Evolutionary conservation across 495 filamentous ascomycete genomes (phyloP).

Genomic region (Aspergillus nanangensis): DNA sequence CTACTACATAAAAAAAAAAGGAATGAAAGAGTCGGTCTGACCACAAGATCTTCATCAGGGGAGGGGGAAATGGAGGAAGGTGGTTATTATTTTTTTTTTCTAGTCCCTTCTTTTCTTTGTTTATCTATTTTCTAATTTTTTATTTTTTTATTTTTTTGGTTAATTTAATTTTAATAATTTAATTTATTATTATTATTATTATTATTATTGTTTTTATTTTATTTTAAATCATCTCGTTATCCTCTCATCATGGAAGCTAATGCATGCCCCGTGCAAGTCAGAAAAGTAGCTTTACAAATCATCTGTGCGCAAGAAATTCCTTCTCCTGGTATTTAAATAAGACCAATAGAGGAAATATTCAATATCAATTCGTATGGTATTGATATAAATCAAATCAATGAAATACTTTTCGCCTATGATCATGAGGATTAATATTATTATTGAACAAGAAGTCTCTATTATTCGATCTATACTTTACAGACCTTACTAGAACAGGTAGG

Average conservation of each 20-base stretch:
- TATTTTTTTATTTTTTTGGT: neutral
- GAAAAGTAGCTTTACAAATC: neutral
- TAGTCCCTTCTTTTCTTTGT: neutral
- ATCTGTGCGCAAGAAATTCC: too few relatives aligned
- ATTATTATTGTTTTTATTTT: too few relatives aligned
- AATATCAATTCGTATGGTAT: too few relatives aligned
- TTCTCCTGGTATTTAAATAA: neutral
- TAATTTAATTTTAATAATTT: constrained; percentile 3
- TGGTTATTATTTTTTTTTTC: too few relatives aligned
- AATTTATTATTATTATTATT: neutral
- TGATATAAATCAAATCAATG: too few relatives aligned
- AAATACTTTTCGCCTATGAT: neutral
- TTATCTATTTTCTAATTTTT: neutral
- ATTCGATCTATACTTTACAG: neutral
- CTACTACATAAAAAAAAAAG: too few relatives aligned
- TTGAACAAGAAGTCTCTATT: neutral
- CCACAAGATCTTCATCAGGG: constrained; percentile 8
- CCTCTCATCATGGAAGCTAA: too few relatives aligned
- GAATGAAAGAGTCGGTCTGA: too few relatives aligned
- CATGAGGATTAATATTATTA: neutral
- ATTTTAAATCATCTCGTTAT: too few relatives aligned
- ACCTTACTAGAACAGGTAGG: neutral
- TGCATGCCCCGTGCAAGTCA: neutral
- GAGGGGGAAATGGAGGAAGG: too few relatives aligned
- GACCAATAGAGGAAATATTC: neutral